These are phyloP conservation scores for Protomyces gravidus DNA, from an alignment of 1,139 yeast species.

Conservation along the genomic window DNA sequence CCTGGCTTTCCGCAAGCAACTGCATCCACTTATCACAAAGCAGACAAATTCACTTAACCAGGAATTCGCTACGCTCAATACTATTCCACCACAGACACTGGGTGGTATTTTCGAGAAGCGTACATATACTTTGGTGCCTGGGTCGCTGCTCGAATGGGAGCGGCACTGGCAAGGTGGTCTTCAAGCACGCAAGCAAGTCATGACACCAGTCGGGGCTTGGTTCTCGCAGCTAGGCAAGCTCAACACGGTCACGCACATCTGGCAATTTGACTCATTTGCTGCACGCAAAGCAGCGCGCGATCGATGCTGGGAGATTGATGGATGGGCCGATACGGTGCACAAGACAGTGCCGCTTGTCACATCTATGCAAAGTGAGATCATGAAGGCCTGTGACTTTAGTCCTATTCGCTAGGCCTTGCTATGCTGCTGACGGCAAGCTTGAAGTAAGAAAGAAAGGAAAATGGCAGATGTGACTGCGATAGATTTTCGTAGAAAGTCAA, in stretches of 20 bases:
- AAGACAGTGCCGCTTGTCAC: conserved; percentile 46
- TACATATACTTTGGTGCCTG: conserved; percentile 44
- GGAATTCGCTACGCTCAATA: conserved; percentile 48
- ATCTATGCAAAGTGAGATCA: conserved; percentile 43
- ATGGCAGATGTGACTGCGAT: not conserved
- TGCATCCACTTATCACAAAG: conserved; percentile 41
- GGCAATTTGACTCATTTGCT: conserved; percentile 48
- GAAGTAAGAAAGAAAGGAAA: not conserved
- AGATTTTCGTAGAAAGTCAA: not conserved
- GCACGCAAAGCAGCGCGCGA: conserved; percentile 45
- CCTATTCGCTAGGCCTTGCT: conserved; percentile 35
- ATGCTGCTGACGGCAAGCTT: not conserved
- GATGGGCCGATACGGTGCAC: conserved; percentile 47
- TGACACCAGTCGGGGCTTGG: conserved; percentile 51
- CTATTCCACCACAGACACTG: conserved; percentile 44
- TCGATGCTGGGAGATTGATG: conserved; percentile 47
- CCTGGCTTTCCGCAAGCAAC: conserved; percentile 38
- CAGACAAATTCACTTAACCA: conserved; percentile 43
- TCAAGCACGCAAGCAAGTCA: conserved; percentile 46
- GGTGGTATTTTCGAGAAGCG: conserved; percentile 48
- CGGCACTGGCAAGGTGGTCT: conserved; percentile 45
- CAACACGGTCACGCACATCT: conserved; percentile 45
- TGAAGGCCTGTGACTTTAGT: conserved; percentile 45
- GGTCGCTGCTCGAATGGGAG: conserved; percentile 46
- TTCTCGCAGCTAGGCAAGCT: conserved; percentile 44